These are phyloP conservation scores for Urostyla sp. DNA, from an alignment of 73 alveolate species.

Conservation along the genomic window DNA sequence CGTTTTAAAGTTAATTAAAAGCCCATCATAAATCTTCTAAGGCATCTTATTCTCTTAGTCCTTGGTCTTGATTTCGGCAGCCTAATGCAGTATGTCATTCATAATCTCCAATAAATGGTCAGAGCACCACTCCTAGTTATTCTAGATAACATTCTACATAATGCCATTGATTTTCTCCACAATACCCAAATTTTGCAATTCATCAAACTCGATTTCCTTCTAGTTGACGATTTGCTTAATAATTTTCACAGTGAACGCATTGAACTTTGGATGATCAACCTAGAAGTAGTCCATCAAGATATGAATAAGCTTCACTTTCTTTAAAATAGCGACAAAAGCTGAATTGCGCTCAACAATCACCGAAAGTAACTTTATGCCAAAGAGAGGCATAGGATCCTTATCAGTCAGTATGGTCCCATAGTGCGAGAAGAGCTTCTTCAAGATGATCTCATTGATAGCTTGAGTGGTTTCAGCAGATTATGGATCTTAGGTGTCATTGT, in stretches of 20 bases:
- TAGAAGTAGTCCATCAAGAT: constrained; percentile 67
- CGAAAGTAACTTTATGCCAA: constrained; percentile 63
- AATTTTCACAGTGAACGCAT: constrained; percentile 66
- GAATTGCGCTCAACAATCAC: constrained; percentile 69
- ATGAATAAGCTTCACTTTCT: constrained; percentile 58
- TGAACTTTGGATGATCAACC: constrained; percentile 66
- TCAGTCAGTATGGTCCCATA: constrained; percentile 65
- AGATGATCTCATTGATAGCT: constrained; percentile 74
- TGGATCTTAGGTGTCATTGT: too few relatives aligned
- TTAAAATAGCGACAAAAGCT: constrained; percentile 61
- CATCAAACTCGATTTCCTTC: constrained; percentile 54
- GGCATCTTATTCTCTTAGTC: constrained; percentile 34
- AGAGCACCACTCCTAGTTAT: constrained; percentile 63
- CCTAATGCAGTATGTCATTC: constrained; percentile 66
- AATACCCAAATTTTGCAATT: constrained; percentile 30
- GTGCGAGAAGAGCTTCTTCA: constrained; percentile 72
- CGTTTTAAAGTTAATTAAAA: constrained; percentile 50
- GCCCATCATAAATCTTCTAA: constrained; percentile 40
- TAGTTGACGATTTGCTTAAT: constrained; percentile 57
- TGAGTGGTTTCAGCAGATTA: constrained; percentile 72
- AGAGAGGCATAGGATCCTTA: constrained; percentile 69
- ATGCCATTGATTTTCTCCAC: constrained; percentile 57
- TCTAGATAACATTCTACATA: constrained; percentile 49
- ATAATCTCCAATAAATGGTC: constrained; percentile 69
- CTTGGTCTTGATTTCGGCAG: constrained; percentile 55